Conservation (phyloP, 148 eudicot species). For the Hydrangea macrophylla region DNA sequence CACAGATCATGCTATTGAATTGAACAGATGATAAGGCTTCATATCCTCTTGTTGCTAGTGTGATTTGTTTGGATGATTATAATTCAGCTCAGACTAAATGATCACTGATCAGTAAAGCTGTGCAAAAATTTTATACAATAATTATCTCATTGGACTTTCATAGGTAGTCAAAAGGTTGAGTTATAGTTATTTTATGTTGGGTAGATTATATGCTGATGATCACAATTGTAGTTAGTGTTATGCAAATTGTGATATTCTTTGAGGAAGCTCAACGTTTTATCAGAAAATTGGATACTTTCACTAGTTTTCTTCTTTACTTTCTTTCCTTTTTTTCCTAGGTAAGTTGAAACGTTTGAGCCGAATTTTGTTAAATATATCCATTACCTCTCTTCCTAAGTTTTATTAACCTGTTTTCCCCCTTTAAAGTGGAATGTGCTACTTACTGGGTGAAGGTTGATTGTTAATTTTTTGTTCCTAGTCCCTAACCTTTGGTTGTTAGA, state of each 20-base stretch:
- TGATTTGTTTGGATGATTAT: background rate
- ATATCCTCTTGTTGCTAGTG: background rate
- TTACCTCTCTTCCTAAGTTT: too few species aligned
- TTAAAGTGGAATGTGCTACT: background rate
- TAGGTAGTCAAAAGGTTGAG: too few species aligned
- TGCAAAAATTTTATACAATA: too few species aligned
- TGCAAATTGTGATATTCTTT: background rate
- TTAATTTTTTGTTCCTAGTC: background rate
- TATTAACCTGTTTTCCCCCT: too few species aligned
- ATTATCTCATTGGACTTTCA: too few species aligned
- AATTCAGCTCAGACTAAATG: background rate
- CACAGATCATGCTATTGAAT: too few species aligned
- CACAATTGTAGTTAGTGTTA: background rate
- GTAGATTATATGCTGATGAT: background rate
- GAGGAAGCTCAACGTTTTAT: background rate
- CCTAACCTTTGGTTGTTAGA: conserved; percentile 5
- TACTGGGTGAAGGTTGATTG: background rate
- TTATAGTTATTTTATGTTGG: too few species aligned
- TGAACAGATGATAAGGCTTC: too few species aligned
- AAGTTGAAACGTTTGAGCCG: background rate
- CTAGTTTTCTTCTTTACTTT: background rate
- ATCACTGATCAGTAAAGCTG: too few species aligned
- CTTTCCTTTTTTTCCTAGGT: background rate
- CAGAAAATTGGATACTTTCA: background rate
- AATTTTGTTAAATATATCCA: conserved; percentile 4